Percentiles rank a stretch among this genome's conserved stretches.
Evolutionary conservation across 2,329 filamentous ascomycete species (phyloP).

Genomic region (Penicillium sp.): DNA sequence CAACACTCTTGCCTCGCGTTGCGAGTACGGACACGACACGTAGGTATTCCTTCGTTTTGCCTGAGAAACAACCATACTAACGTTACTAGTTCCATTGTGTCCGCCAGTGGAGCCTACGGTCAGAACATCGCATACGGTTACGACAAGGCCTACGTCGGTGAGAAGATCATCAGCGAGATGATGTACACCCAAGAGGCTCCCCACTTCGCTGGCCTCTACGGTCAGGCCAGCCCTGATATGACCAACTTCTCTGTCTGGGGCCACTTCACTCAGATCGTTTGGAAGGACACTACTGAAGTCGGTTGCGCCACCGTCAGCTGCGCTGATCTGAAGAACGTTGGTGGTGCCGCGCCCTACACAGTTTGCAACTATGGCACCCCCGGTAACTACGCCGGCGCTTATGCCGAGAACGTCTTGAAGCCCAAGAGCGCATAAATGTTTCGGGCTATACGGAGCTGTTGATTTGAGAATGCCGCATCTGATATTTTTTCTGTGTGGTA

Average conservation of each 20-base stretch:
- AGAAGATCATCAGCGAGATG: conserved; percentile 67
- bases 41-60: conserved; percentile 48
- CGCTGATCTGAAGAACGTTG: conserved; percentile 44
- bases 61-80: conserved; percentile 33
- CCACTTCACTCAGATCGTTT: conserved; percentile 74
- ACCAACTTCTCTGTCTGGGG: conserved; percentile 65
- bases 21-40: conserved; percentile 74
- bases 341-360: conserved; percentile 62
- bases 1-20: conserved; percentile 60
- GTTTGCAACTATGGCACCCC: conserved; percentile 83
- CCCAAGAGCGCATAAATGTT: conserved; percentile 37
- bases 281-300: conserved; percentile 60
- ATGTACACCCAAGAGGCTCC: conserved; percentile 84
- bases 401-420: conserved; percentile 51
- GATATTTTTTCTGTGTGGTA: background rate
- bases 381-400: conserved; percentile 62
- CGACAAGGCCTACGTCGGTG: conserved; percentile 56
- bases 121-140: conserved; percentile 84
- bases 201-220: conserved; percentile 59
- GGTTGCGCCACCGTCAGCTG: conserved; percentile 60
- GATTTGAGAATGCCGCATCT: background rate
- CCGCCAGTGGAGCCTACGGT: conserved; percentile 62
- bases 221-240: conserved; percentile 58
- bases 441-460: background rate
- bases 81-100: conserved; percentile 46